Conservation (phyloP, 257 asterid genomes). For the Gentiana dahurica region DNA sequence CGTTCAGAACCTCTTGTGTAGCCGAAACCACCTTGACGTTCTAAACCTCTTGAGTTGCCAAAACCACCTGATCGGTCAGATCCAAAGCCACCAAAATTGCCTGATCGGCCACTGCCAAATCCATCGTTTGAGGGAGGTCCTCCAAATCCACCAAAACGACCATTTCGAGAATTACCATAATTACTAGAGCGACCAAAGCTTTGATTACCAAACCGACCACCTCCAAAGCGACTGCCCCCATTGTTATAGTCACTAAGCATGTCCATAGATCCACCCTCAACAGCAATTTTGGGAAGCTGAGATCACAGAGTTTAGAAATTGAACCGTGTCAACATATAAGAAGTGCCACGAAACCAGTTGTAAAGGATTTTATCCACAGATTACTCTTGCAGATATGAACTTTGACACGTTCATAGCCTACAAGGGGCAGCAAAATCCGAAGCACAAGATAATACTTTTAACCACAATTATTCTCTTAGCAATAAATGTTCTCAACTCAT, state of each 20-base stretch:
- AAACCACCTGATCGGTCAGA: conserved; percentile 19
- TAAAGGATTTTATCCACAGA: too few relatives aligned
- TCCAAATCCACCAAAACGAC: conserved; percentile 33
- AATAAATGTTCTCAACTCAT: too few relatives aligned
- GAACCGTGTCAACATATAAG: not conserved
- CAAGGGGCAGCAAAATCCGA: too few relatives aligned
- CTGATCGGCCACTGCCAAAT: conserved; percentile 21
- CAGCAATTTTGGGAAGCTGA: conserved; percentile 46
- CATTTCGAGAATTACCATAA: conserved; percentile 31
- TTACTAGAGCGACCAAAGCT: conserved; percentile 56
- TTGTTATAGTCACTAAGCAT: conserved; percentile 35
- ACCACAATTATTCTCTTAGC: too few relatives aligned
- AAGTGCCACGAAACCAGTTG: too few relatives aligned
- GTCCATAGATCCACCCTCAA: conserved; percentile 44
- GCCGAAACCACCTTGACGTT: conserved; percentile 38
- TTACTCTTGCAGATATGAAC: too few relatives aligned
- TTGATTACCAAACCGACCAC: conserved; percentile 51
- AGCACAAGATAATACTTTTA: too few relatives aligned
- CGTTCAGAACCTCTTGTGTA: conserved; percentile 34
- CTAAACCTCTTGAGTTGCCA: conserved; percentile 15
- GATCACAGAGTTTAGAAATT: not conserved
- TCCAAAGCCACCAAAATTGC: conserved; percentile 11
- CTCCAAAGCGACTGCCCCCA: conserved; percentile 34
- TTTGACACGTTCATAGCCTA: too few relatives aligned
- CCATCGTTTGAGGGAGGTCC: conserved; percentile 29